Evolutionary conservation across 352 stramenopile species (phyloP).

Genomic region (Pythium scleroteichum): DNA sequence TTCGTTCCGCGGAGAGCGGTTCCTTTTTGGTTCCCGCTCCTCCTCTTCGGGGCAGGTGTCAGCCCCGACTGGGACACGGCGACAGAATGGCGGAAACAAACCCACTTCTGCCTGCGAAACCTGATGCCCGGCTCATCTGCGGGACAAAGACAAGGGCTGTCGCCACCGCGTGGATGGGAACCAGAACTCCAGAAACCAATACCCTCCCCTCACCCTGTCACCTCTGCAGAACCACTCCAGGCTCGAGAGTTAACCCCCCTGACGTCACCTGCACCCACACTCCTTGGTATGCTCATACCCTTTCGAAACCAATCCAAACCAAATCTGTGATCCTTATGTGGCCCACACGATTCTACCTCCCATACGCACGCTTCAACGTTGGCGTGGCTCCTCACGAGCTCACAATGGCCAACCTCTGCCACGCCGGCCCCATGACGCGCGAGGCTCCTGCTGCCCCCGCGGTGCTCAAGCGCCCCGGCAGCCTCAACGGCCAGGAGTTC

Average conservation of each 20-base stretch:
- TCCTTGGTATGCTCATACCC: too few species aligned
- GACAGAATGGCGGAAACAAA: conserved; percentile 11
- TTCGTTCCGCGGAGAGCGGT: not conserved
- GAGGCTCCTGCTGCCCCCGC: conserved; percentile 6
- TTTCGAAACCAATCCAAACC: too few species aligned
- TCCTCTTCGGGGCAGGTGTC: conserved; percentile 20
- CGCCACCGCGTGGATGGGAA: not conserved
- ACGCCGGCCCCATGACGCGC: conserved; percentile 32
- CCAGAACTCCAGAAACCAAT: conserved; percentile 3
- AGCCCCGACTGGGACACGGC: conserved; percentile 9
- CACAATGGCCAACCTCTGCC: conserved; percentile 65
- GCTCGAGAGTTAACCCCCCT: not conserved
- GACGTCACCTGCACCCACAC: not conserved
- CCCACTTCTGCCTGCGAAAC: conserved; percentile 18
- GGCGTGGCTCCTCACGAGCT: not conserved
- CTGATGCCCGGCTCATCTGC: conserved; percentile 20
- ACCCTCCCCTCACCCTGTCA: not conserved
- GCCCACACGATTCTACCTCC: too few species aligned
- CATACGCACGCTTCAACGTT: conserved; percentile 3
- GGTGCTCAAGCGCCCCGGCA: conserved; percentile 57
- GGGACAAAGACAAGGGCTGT: conserved; percentile 16
- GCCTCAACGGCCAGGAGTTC: conserved; percentile 79
- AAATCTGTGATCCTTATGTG: too few species aligned
- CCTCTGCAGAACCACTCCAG: not conserved
- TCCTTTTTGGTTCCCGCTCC: not conserved